A percentile compares a stretch with the other conserved stretches of the same genome.
Conservation (phyloP, 2,329 filamentous ascomycete genomes). For the Coniochaeta ligniaria region DNA sequence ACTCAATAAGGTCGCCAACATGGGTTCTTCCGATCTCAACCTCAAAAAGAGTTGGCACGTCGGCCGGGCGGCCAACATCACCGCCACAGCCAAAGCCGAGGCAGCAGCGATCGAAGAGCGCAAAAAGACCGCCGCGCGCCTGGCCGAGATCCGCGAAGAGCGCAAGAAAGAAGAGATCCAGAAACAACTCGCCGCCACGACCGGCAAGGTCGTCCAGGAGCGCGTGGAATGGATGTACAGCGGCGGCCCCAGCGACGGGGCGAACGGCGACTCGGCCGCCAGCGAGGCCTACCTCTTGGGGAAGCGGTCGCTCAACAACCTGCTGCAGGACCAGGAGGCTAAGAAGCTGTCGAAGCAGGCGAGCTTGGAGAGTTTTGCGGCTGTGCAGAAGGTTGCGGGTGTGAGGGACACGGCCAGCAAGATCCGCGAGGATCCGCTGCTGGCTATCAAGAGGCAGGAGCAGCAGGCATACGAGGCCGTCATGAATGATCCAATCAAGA, state of each 20-base stretch:
- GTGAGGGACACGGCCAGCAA: conserved; percentile 77
- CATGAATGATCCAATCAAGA: conserved; percentile 69
- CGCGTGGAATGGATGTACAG: conserved; percentile 98
- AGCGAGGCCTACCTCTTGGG: conserved; percentile 90
- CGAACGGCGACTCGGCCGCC: conserved; percentile 74
- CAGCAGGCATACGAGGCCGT: conserved; percentile 72
- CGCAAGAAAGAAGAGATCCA: conserved; percentile 87
- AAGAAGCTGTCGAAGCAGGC: conserved; percentile 75
- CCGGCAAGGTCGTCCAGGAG: conserved; percentile 67
- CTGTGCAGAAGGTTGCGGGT: conserved; percentile 62
- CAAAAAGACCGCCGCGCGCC: conserved; percentile 84
- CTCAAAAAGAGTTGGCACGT: conserved; percentile 96
- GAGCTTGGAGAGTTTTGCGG: conserved; percentile 51
- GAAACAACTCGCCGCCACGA: conserved; percentile 79
- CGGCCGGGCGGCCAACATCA: conserved; percentile 69
- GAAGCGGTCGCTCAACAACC: conserved; percentile 81
- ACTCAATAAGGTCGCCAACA: conserved; percentile 34
- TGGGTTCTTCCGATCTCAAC: conserved; percentile 88
- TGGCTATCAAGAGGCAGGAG: conserved; percentile 91
- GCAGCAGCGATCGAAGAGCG: conserved; percentile 89
- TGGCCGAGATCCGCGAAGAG: conserved; percentile 92
- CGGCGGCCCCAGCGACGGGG: conserved; percentile 66
- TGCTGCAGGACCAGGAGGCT: conserved; percentile 70
- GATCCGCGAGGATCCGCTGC: conserved; percentile 81
- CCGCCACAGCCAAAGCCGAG: conserved; percentile 66